These are phyloP conservation scores for Nicotiana benthamiana DNA, from an alignment of 257 asterid species.

Conservation along the genomic window DNA sequence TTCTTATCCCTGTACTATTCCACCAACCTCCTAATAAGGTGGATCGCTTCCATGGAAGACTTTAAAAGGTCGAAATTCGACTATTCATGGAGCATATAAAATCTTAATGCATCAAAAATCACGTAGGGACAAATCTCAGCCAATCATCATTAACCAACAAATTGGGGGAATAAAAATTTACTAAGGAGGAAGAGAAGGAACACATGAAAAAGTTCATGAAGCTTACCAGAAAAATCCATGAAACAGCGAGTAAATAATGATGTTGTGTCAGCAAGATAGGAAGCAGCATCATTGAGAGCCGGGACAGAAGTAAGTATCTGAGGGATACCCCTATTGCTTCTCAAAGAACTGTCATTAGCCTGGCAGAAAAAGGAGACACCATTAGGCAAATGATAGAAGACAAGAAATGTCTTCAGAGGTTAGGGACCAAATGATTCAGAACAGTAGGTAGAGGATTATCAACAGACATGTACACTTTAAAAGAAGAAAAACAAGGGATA, in stretches of 20 bases:
- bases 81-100: background rate
- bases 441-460: background rate
- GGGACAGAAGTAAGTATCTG: conserved; percentile 75
- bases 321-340: conserved; percentile 56
- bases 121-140: background rate
- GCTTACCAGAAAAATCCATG: conserved; percentile 47
- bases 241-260: conserved; percentile 80
- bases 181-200: background rate
- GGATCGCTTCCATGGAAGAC: no score
- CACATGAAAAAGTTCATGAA: background rate
- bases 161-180: background rate
- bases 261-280: conserved; percentile 72
- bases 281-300: conserved; percentile 67
- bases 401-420: background rate
- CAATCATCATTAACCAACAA: background rate
- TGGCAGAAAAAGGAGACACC: conserved; percentile 11
- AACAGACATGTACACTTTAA: background rate
- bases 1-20: no score
- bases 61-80: background rate
- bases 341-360: conserved; percentile 36
- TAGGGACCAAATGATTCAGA: background rate
- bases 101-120: background rate
- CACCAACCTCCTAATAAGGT: no score
- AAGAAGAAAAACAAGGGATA: background rate
- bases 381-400: background rate